A percentile compares a stretch with the other conserved stretches of the same genome.
Evolutionary conservation across 1,284 basidiomycete species (phyloP).

Genomic region (Malassezia caprae): DNA sequence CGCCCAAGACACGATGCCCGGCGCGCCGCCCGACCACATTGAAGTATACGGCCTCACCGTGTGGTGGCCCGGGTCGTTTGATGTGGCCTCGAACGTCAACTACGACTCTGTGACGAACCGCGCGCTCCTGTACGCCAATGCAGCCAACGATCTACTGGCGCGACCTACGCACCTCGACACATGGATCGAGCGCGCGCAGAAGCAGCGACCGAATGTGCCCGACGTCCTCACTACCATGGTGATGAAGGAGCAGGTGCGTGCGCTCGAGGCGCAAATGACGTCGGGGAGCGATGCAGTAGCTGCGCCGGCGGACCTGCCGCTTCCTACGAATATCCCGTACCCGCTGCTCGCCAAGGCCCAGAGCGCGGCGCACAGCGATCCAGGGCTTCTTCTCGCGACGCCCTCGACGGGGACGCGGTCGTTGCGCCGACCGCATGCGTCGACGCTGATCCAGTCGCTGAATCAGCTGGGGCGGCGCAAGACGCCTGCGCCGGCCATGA

Average conservation of each 20-base stretch:
- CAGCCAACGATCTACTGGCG: constrained; percentile 3
- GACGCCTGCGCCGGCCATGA: neutral
- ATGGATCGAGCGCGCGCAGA: constrained; percentile 9
- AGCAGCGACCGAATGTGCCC: neutral
- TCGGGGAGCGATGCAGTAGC: neutral
- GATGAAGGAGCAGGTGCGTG: neutral
- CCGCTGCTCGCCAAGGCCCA: constrained; percentile 8
- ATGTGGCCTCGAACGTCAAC: constrained; percentile 9
- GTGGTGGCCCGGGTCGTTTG: constrained; percentile 17
- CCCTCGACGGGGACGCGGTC: neutral
- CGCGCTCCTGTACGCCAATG: neutral
- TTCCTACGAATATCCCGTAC: constrained; percentile 16
- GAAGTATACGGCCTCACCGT: constrained; percentile 14
- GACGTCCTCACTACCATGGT: neutral
- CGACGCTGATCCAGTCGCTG: neutral
- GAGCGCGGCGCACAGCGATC: constrained; percentile 1
- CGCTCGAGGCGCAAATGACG: neutral
- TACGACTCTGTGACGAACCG: constrained; percentile 11
- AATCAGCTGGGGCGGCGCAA: neutral
- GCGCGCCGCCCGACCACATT: neutral
- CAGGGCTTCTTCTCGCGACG: neutral
- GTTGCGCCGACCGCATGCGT: neutral
- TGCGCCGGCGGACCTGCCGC: neutral
- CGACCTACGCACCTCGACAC: constrained; percentile 6
- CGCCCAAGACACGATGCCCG: neutral